These are phyloP conservation scores for Astrephomene gubernaculifera DNA, from an alignment of 139 green algal genomes.

Conservation along the genomic window DNA sequence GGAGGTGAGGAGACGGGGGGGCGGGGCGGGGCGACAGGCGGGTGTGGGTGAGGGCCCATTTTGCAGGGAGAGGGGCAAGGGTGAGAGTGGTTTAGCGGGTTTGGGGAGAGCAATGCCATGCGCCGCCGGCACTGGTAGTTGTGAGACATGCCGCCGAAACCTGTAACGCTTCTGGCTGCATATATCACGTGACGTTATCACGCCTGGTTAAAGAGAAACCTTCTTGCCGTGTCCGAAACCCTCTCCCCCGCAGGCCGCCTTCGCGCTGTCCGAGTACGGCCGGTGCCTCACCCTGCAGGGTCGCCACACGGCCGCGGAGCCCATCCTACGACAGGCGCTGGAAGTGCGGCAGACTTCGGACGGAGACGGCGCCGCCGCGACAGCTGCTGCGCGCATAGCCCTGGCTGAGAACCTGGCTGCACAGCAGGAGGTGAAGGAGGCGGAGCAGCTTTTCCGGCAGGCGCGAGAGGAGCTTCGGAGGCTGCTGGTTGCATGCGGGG, in stretches of 20 bases:
- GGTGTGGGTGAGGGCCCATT: not conserved
- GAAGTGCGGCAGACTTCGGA: constrained; percentile 4
- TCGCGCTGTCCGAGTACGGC: constrained; percentile 30
- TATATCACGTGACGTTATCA: no score
- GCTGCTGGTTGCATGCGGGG: no score
- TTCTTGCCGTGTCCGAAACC: no score
- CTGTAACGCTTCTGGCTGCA: no score
- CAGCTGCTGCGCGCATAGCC: constrained; percentile 7
- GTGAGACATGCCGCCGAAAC: no score
- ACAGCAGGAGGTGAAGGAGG: constrained; percentile 27
- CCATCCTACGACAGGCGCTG: constrained; percentile 41
- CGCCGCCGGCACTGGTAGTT: no score
- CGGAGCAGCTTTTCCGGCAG: constrained; percentile 2
- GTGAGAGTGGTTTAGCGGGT: no score
- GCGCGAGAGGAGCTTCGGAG: not conserved
- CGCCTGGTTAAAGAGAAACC: no score
- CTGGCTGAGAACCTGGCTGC: constrained; percentile 14
- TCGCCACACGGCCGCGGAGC: constrained; percentile 11
- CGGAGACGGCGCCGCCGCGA: constrained; percentile 17
- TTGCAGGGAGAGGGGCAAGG: no score
- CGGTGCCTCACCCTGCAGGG: constrained; percentile 28
- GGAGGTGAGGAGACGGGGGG: constrained; percentile 10
- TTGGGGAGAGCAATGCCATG: no score
- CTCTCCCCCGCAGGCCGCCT: constrained; percentile 7
- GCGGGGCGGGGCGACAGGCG: not conserved